Base-by-base conservation (phyloP, 495 filamentous ascomycete species). In the Cetradonia linearis region DNA sequence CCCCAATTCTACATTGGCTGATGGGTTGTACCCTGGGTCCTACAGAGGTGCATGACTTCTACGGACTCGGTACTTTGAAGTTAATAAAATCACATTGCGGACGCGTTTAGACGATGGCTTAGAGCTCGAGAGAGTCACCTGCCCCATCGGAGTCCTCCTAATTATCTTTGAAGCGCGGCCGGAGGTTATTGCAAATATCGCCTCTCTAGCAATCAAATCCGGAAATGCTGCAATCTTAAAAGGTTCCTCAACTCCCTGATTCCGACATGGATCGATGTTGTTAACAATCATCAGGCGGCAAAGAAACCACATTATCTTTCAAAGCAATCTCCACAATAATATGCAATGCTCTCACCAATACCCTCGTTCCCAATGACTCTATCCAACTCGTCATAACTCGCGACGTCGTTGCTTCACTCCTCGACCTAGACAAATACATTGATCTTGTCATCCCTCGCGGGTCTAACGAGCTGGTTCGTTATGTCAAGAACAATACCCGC, bases 181-280 rank as follows among this genome's bases (percentile, higher is more conserved):
- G 10, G 93, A 99, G 70, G 94, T 99, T 59, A 99, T 99, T 70
- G 93, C 94, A 47, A 99, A 99, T 68, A 97, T 99, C 62, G 89
- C 92, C 57, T 86, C 94, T n/a, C 78, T 99, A 38, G 90, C 94
- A 13, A 86, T 99, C 64, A 99, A 99, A 70, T 96, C 93, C 18
- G 93, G 90, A 58, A 99, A 99, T 75, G 86, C 93, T 30, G 93
- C 91, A 59, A 97, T 99, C 62, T 74, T 99, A 50, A 99, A 99
- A 81, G 91, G 84, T 77, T 69, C n/a, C 40, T 52, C 9, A 5
- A 5, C 37, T 33, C 36, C 2, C n/a, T 16, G 27, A 10, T 0
- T 36, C 18, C 7, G 20, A 2, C 16, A 4, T 52, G n/a, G 27
- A 5, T 48, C 16, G 37, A 11, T 13, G 33, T 3, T 46, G 20